Evolutionary conservation across 2,329 filamentous ascomycete species (phyloP).

Genomic region (Didymella exigua): DNA sequence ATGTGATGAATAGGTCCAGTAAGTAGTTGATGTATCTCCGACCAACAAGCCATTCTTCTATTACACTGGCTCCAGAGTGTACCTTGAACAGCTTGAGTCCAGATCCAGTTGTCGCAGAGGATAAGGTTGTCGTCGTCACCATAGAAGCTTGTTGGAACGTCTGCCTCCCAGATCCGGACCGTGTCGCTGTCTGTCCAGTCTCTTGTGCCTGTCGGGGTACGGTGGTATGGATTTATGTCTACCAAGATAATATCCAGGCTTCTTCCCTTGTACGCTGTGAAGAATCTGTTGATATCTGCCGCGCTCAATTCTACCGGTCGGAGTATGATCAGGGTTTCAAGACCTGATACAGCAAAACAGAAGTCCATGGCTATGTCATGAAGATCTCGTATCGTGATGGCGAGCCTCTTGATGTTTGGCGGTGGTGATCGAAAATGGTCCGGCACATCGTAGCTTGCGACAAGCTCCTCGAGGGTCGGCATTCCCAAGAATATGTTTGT

Average conservation of each 20-base stretch:
- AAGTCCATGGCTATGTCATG: slow-evolving; percentile 21
- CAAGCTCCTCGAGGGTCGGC: slow-evolving; percentile 33
- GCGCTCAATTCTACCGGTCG: slow-evolving; percentile 20
- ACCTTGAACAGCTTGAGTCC: slow-evolving; percentile 30
- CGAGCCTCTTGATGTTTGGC: slow-evolving; percentile 35
- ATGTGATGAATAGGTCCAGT: slow-evolving; percentile 20
- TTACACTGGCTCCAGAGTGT: slow-evolving; percentile 28
- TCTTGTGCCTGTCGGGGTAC: slow-evolving; percentile 25
- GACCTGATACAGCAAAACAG: slow-evolving; percentile 22
- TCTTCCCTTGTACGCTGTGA: slow-evolving; percentile 26
- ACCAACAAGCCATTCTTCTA: slow-evolving; percentile 32
- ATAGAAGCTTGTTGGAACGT: slow-evolving; percentile 38
- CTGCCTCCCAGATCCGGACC: slow-evolving; percentile 35
- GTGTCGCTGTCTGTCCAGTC: slow-evolving; percentile 29
- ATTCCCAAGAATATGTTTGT: slow-evolving; percentile 34
- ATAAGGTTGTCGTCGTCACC: slow-evolving; percentile 34
- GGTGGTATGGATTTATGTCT: slow-evolving; percentile 33
- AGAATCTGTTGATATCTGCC: slow-evolving; percentile 25
- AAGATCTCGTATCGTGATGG: slow-evolving; percentile 28
- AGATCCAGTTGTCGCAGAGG: slow-evolving; percentile 35
- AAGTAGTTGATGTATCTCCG: slow-evolving; percentile 20
- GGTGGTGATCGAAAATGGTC: slow-evolving; percentile 33
- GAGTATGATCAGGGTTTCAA: slow-evolving; percentile 29
- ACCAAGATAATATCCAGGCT: slow-evolving; percentile 35
- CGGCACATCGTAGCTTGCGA: slow-evolving; percentile 29